phyloP scores from a whole-genome alignment of 345 rosid species.

The Melastoma malabathricum region DNA sequence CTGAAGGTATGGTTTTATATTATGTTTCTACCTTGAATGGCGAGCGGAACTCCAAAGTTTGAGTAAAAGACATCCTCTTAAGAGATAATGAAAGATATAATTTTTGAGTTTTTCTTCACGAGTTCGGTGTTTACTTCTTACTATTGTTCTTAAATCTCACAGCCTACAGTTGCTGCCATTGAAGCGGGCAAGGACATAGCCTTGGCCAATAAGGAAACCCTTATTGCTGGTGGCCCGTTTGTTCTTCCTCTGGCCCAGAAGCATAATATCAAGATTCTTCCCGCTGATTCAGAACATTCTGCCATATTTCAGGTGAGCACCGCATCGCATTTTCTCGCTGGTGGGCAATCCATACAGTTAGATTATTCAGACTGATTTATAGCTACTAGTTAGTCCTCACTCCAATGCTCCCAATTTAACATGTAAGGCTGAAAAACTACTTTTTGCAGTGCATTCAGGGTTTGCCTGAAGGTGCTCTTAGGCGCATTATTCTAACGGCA shows the following conservation, averaged over 20 bases:
- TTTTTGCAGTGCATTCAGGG: slow-evolving; percentile 88
- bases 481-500: slow-evolving; percentile 80
- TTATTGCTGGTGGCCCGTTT: slow-evolving; percentile 94
- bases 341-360: too few species aligned
- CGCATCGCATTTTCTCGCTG: too few species aligned
- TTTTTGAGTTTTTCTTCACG: too few species aligned
- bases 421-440: slow-evolving; percentile 4
- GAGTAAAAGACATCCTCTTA: too few species aligned
- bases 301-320: slow-evolving; percentile 81
- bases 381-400: too few species aligned
- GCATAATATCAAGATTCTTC: slow-evolving; percentile 84
- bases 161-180: slow-evolving; percentile 98
- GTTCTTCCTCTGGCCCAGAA: slow-evolving; percentile 90
- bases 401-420: too few species aligned
- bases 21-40: background rate
- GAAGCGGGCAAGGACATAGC: slow-evolving; percentile 94
- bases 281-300: slow-evolving; percentile 98
- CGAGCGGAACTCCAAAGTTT: background rate
- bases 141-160: slow-evolving; percentile 1
- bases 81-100: too few species aligned
- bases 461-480: slow-evolving; percentile 73
- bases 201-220: slow-evolving; percentile 95
- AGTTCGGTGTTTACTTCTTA: background rate
- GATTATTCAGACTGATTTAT: too few species aligned
- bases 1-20: slow-evolving; percentile 35